These are phyloP conservation scores for Tremella yokohamensis DNA, from an alignment of 768 basidiomycete species.

Conservation along the genomic window DNA sequence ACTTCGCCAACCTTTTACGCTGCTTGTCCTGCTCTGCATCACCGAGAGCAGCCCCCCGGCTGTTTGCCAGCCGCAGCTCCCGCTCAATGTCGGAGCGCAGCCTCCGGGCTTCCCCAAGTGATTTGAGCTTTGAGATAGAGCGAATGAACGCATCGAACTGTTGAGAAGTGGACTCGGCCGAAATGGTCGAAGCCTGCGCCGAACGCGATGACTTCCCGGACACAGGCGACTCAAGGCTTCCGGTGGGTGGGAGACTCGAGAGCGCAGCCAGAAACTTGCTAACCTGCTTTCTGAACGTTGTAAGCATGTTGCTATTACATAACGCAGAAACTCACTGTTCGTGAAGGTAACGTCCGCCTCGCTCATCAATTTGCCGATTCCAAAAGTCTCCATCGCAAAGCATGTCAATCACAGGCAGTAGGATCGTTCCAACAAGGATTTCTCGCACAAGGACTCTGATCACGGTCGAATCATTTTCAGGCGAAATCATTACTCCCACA, in stretches of 20 bases:
- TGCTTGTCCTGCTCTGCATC: conserved; percentile 65
- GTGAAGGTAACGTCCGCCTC: conserved; percentile 65
- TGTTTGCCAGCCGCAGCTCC: conserved; percentile 79
- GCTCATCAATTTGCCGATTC: conserved; percentile 87
- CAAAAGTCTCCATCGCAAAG: conserved; percentile 93
- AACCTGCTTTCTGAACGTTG: conserved; percentile 43
- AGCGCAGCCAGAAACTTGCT: conserved; percentile 39
- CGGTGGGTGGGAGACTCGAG: conserved; percentile 23
- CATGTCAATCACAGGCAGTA: conserved; percentile 89
- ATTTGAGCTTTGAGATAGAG: conserved; percentile 75
- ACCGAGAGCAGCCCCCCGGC: conserved; percentile 33
- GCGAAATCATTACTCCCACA: conserved; percentile 65
- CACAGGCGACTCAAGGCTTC: conserved; percentile 11
- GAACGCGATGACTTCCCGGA: background rate
- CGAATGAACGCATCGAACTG: conserved; percentile 89
- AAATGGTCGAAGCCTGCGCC: conserved; percentile 21
- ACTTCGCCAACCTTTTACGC: conserved; percentile 77
- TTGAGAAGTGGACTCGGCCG: conserved; percentile 52
- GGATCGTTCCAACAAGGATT: conserved; percentile 71
- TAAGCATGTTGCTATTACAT: background rate
- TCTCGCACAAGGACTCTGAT: conserved; percentile 74
- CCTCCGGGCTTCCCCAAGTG: conserved; percentile 79
- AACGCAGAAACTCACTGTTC: conserved; percentile 59
- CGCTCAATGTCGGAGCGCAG: conserved; percentile 87
- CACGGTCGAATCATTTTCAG: conserved; percentile 73